These are phyloP conservation scores for Clonostachys byssicola DNA, from an alignment of 2,329 filamentous ascomycete species.

Conservation along the genomic window DNA sequence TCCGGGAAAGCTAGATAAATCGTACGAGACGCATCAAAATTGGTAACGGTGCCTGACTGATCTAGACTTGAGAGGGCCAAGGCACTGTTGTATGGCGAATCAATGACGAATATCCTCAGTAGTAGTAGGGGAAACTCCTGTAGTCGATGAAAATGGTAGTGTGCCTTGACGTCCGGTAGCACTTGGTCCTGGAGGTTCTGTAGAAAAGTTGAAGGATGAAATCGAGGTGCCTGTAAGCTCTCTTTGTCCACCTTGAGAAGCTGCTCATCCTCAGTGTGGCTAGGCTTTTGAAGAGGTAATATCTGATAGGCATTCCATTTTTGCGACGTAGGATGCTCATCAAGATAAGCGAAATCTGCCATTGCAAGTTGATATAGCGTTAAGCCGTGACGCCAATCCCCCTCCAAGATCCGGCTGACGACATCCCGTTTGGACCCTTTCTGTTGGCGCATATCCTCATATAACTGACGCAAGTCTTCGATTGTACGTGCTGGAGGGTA, in stretches of 20 bases:
- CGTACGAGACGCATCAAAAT: slow-evolving; percentile 63
- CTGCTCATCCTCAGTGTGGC: slow-evolving; percentile 31
- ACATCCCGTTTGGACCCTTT: slow-evolving; percentile 62
- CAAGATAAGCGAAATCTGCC: slow-evolving; percentile 63
- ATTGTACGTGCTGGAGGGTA: slow-evolving; percentile 65
- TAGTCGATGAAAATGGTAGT: slow-evolving; percentile 76
- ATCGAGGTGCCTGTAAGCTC: slow-evolving; percentile 57
- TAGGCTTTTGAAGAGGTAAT: slow-evolving; percentile 40
- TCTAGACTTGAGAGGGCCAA: slow-evolving; percentile 34
- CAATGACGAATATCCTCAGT: slow-evolving; percentile 73
- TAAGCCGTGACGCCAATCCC: slow-evolving; percentile 65
- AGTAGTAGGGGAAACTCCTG: slow-evolving; percentile 64
- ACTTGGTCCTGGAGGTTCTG: slow-evolving; percentile 71
- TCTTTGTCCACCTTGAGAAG: slow-evolving; percentile 35
- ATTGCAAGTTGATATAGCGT: slow-evolving; percentile 65
- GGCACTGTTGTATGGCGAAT: slow-evolving; percentile 72
- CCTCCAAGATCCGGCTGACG: slow-evolving; percentile 58
- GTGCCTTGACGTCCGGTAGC: slow-evolving; percentile 75
- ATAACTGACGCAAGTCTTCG: slow-evolving; percentile 62
- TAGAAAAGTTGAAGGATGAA: slow-evolving; percentile 78
- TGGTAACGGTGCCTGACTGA: slow-evolving; percentile 26
- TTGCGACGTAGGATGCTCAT: slow-evolving; percentile 60
- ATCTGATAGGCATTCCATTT: slow-evolving; percentile 63
- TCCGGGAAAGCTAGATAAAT: slow-evolving; percentile 82
- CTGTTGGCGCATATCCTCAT: slow-evolving; percentile 53